Percentiles rank a stretch among this genome's conserved stretches.
These are phyloP conservation scores for Apophysomyces trapeziformis DNA, from an alignment of 371 early-diverging fungal genomes.

Conservation along the genomic window DNA sequence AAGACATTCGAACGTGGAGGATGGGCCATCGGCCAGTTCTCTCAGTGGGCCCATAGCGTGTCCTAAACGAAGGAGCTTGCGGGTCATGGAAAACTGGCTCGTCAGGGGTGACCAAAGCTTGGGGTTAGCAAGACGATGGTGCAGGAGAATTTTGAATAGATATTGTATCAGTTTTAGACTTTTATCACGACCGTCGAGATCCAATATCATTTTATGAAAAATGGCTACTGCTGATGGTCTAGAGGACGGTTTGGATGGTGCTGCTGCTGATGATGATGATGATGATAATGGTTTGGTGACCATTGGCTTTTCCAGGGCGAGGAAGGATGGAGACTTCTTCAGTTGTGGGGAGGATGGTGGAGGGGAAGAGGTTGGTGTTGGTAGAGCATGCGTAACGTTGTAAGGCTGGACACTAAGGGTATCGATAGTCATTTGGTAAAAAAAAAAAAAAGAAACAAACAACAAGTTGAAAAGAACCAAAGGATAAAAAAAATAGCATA, in stretches of 20 bases:
- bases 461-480: slow-evolving; percentile 3
- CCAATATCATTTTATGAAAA: slow-evolving; percentile 42
- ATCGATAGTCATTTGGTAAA: slow-evolving; percentile 10
- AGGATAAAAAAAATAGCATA: slow-evolving; percentile 6
- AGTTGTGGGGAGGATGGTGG: slow-evolving; percentile 18
- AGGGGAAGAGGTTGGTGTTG: slow-evolving; percentile 31
- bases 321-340: slow-evolving; percentile 9
- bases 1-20: slow-evolving; percentile 14
- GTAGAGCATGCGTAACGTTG: slow-evolving; percentile 15
- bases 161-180: slow-evolving; percentile 82
- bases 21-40: slow-evolving; percentile 28
- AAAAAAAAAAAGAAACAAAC: slow-evolving; percentile 12
- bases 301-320: slow-evolving; percentile 6
- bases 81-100: slow-evolving; percentile 72
- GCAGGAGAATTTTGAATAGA: slow-evolving; percentile 67
- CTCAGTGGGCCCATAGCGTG: slow-evolving; percentile 65
- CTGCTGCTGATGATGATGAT: neutral
- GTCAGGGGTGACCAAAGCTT: slow-evolving; percentile 58
- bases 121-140: slow-evolving; percentile 42
- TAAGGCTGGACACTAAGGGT: neutral
- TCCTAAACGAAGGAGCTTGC: slow-evolving; percentile 75
- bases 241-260: neutral
- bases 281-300: slow-evolving; percentile 4
- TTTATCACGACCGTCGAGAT: slow-evolving; percentile 86
- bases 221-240: neutral